Percentiles rank a stretch among this genome's conserved stretches.
Evolutionary conservation across 192 early-diverging fungal genomes (phyloP).

Genomic region (Allomyces macrogynus): DNA sequence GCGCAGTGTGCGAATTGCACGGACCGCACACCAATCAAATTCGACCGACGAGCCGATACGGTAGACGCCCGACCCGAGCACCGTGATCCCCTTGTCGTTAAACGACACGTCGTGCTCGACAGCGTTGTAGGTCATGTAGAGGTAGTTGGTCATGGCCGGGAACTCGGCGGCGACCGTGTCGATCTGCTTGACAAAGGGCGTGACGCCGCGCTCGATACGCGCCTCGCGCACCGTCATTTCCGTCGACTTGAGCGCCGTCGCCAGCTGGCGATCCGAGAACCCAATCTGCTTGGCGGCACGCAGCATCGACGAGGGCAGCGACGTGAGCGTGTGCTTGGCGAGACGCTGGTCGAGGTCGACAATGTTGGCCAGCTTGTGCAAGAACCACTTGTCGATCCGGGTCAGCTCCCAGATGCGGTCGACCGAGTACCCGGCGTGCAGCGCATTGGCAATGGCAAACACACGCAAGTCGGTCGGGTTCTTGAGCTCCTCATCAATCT

Average conservation of each 20-base stretch:
- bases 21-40: slow-evolving; percentile 97
- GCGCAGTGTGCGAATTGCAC: slow-evolving; percentile 83
- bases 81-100: slow-evolving; percentile 88
- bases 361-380: slow-evolving; percentile 79
- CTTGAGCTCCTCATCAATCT: slow-evolving; percentile 65
- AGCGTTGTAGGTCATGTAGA: slow-evolving; percentile 96
- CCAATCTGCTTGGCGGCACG: slow-evolving; percentile 79
- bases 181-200: slow-evolving; percentile 93
- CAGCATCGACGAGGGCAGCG: slow-evolving; percentile 34
- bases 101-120: slow-evolving; percentile 77
- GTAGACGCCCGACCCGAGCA: slow-evolving; percentile 92
- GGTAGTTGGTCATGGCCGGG: slow-evolving; percentile 92
- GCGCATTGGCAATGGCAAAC: slow-evolving; percentile 89
- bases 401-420: slow-evolving; percentile 81
- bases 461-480: slow-evolving; percentile 85
- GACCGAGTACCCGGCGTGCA: slow-evolving; percentile 80
- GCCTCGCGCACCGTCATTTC: slow-evolving; percentile 76
- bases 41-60: slow-evolving; percentile 96
- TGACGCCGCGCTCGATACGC: slow-evolving; percentile 55
- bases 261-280: slow-evolving; percentile 87
- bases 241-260: slow-evolving; percentile 43
- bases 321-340: slow-evolving; percentile 29
- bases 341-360: slow-evolving; percentile 58
- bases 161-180: slow-evolving; percentile 98
- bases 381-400: slow-evolving; percentile 92